Conservation (phyloP, 257 asterid genomes). For the Linderniella brevidens region DNA sequence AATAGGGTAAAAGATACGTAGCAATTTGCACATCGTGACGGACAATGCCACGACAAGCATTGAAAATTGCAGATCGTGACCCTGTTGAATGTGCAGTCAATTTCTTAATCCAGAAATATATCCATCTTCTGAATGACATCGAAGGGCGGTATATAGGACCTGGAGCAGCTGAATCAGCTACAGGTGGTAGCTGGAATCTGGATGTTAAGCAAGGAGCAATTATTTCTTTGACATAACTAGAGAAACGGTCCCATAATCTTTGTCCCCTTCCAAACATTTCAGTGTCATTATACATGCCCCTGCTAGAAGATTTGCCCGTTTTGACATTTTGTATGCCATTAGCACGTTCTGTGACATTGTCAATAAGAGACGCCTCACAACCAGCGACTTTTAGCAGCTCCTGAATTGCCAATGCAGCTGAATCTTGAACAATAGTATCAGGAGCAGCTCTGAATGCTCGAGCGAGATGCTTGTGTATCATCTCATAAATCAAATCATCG, state of each 20-base stretch:
- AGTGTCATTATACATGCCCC: slow-evolving; percentile 15
- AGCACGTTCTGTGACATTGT: slow-evolving; percentile 26
- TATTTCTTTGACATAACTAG: slow-evolving; percentile 88
- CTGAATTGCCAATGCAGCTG: slow-evolving; percentile 94
- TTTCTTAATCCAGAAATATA: slow-evolving; percentile 65
- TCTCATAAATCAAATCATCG: slow-evolving; percentile 87
- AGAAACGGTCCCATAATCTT: slow-evolving; percentile 87
- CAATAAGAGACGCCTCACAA: slow-evolving; percentile 69
- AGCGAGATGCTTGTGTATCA: slow-evolving; percentile 88
- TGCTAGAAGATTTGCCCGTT: slow-evolving; percentile 25
- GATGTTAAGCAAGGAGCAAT: slow-evolving; percentile 99
- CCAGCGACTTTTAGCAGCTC: slow-evolving; percentile 87
- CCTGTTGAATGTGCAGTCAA: slow-evolving; percentile 80
- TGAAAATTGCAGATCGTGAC: slow-evolving; percentile 67
- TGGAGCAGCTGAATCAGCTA: slow-evolving; percentile 47
- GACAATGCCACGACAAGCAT: slow-evolving; percentile 93
- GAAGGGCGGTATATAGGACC: slow-evolving; percentile 83
- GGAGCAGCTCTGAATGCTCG: slow-evolving; percentile 97
- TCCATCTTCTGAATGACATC: slow-evolving; percentile 86
- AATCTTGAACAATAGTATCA: slow-evolving; percentile 73
- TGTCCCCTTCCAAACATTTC: slow-evolving; percentile 59
- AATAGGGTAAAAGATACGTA: slow-evolving; percentile 88
- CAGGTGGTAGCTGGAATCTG: slow-evolving; percentile 51
- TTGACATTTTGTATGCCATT: slow-evolving; percentile 20
- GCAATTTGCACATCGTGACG: slow-evolving; percentile 96